A percentile compares a stretch with the other conserved stretches of the same genome.
phyloP scores from a whole-genome alignment of 768 basidiomycete species.

The Lentinula raphanica region DNA sequence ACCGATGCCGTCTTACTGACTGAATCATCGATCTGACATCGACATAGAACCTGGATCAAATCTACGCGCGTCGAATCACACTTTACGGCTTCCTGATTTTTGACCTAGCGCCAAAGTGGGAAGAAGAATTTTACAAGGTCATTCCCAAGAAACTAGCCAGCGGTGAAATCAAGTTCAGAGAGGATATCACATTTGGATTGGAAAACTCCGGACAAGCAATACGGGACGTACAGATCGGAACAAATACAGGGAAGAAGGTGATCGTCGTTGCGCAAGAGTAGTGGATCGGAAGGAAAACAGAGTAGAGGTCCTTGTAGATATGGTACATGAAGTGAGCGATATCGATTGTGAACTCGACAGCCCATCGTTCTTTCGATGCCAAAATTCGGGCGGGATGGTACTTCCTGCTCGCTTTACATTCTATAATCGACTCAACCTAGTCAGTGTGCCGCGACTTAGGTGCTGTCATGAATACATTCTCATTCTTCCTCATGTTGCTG shows the following conservation, averaged over 20 bases:
- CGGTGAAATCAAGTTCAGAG: conserved; percentile 27
- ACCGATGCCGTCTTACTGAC: neutral
- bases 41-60: conserved; percentile 5
- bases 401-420: too few species aligned
- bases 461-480: too few species aligned
- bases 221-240: conserved; percentile 25
- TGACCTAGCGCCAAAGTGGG: conserved; percentile 19
- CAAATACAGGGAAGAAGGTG: conserved; percentile 22
- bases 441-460: too few species aligned
- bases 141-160: conserved; percentile 25
- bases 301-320: too few species aligned
- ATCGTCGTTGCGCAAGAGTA: conserved; percentile 9
- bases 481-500: too few species aligned
- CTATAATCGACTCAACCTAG: too few species aligned
- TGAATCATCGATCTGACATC: neutral
- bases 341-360: too few species aligned
- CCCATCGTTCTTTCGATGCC: too few species aligned
- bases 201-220: conserved; percentile 25
- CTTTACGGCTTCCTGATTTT: conserved; percentile 30
- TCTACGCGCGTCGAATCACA: conserved; percentile 4
- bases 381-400: too few species aligned
- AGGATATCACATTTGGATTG: conserved; percentile 25
- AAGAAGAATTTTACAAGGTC: conserved; percentile 23
- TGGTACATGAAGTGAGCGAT: too few species aligned
- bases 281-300: neutral